Evolutionary conservation across 78 protist genomes (phyloP).

Genomic region (Polysphondylium violaceum): DNA sequence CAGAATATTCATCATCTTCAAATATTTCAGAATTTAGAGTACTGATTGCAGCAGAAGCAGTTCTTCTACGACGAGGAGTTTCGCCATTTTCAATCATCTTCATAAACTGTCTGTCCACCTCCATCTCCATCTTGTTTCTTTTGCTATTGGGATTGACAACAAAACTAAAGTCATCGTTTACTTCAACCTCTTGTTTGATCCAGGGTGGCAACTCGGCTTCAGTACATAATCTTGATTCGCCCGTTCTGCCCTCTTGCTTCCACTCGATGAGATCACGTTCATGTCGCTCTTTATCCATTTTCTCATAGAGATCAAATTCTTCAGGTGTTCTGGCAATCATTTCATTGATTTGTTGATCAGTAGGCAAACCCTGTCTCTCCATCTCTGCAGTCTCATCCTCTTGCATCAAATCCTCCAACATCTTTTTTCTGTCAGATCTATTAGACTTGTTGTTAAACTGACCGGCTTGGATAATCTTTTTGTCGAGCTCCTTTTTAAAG

Average conservation of each 20-base stretch:
- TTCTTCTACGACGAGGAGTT: constrained; percentile 8
- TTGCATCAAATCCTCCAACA: constrained; percentile 73
- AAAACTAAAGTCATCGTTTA: constrained; percentile 59
- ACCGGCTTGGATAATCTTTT: constrained; percentile 86
- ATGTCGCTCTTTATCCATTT: constrained; percentile 70
- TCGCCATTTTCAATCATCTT: constrained; percentile 48
- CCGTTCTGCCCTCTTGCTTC: constrained; percentile 26
- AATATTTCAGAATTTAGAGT: constrained; percentile 1
- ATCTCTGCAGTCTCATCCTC: constrained; percentile 78
- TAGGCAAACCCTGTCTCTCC: constrained; percentile 64
- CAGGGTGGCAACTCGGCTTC: constrained; percentile 72
- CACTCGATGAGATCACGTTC: constrained; percentile 25
- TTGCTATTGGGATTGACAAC: background rate
- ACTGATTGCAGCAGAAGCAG: background rate
- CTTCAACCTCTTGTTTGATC: constrained; percentile 43
- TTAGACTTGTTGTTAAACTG: constrained; percentile 79
- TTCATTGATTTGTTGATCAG: constrained; percentile 68
- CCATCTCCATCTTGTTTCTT: background rate
- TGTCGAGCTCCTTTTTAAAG: constrained; percentile 88
- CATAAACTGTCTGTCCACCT: background rate
- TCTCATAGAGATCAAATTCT: constrained; percentile 74
- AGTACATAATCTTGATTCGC: constrained; percentile 41
- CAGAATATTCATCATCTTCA: constrained; percentile 1
- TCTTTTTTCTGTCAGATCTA: constrained; percentile 47
- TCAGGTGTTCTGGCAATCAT: constrained; percentile 81